Evolutionary conservation across 177 flowering plant genomes (phyloP), one percentile per base, ranked within the genome.

Genomic region (Vitis hybrid): DNA sequence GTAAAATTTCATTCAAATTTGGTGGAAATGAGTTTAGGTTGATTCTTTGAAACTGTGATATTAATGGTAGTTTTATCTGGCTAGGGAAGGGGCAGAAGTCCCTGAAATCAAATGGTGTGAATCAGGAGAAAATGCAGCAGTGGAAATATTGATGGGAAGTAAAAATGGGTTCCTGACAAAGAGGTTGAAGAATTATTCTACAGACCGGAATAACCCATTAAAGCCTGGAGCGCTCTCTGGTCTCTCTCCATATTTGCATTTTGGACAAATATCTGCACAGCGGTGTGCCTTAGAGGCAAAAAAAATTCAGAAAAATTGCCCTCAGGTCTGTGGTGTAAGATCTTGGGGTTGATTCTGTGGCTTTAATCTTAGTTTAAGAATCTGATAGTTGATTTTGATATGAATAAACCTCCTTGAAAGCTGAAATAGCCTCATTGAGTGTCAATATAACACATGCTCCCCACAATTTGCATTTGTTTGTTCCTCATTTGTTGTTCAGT

Each of bases 231-330:
- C 82, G 1, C 92, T 95, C 7, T 95, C 98, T 50, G 92, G 97
- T 51, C 88, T 91, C 27, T 93, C 97, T 32, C 98, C 99, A 15
- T 95, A 95, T 75, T 76, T 95, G 78, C 99, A 95, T 80, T 93
- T 95, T 81, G 99, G 99, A 62, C 91, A 91, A 78, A 89, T 95
- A 77, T 89, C 98, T 52, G 88, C 98, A 0, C 98, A 95, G 65
- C 73, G 91, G 18, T 91, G 99, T 83, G 99, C 96, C 60, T 66
- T 91, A 70, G 98, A 89, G 82, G 99, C 98, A 13, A 88, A 78
- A 10, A 84, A 54, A 12, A 73, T 81, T 46, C 80, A 88, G 56
- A 88, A 81, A 65, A 74, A 79, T 57, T 52, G 75, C 75, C 81
- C 94, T 40, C 85, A 93, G 99, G 99, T 94, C 56, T 66, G 87